Percentiles rank a stretch among this genome's conserved stretches.
These are phyloP conservation scores for Fusarium pseudoanthophilum DNA, from an alignment of 2,329 filamentous ascomycete genomes.

Conservation along the genomic window DNA sequence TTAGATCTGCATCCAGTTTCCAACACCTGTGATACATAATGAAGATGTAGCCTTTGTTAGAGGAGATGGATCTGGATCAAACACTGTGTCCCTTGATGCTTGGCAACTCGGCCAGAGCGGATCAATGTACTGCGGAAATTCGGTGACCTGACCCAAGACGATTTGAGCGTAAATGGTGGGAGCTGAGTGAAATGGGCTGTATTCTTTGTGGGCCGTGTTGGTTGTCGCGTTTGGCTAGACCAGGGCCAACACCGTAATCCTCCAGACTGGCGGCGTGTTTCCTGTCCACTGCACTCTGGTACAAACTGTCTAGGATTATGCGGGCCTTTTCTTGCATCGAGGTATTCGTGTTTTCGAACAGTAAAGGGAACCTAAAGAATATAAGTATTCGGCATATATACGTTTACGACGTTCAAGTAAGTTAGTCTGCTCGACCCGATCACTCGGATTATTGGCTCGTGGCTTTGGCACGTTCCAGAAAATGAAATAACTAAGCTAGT, in stretches of 20 bases:
- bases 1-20: background rate
- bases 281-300: constrained; percentile 19
- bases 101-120: background rate
- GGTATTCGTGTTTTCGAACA: background rate
- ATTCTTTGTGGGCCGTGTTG: constrained; percentile 36
- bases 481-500: constrained; percentile 3
- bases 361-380: background rate
- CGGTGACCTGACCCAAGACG: background rate
- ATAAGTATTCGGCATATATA: background rate
- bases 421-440: background rate
- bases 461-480: constrained; percentile 22
- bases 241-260: constrained; percentile 27
- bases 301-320: background rate
- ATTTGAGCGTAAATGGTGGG: background rate
- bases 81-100: background rate
- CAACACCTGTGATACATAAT: background rate
- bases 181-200: constrained; percentile 5
- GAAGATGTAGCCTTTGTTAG: background rate
- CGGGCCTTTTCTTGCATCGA: background rate
- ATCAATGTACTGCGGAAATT: background rate
- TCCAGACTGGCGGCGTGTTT: constrained; percentile 28
- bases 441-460: constrained; percentile 1
- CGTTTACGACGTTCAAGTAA: background rate
- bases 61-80: background rate
- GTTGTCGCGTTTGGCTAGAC: constrained; percentile 20